Percentiles rank a stretch among this genome's conserved stretches.
These are phyloP conservation scores for Xerocomellus dryophilus DNA, from an alignment of 768 basidiomycete genomes.

Conservation along the genomic window DNA sequence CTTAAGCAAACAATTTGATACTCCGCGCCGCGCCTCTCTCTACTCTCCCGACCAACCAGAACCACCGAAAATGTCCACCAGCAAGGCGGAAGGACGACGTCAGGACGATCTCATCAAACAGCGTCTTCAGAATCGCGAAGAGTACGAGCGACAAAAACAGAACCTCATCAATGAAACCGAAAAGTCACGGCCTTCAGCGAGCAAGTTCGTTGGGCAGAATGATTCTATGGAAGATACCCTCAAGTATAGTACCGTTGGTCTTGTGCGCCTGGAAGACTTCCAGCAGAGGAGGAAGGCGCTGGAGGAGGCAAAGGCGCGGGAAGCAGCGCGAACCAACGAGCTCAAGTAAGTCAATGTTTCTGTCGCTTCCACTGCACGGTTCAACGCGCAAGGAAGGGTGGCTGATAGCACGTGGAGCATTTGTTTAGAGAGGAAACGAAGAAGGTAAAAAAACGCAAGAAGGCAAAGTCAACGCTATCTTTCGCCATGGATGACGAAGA, in stretches of 20 bases:
- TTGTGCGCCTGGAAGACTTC: constrained; percentile 90
- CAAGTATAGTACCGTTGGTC: constrained; percentile 87
- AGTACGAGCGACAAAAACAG: constrained; percentile 78
- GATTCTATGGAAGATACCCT: constrained; percentile 93
- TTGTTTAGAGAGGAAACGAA: constrained; percentile 83
- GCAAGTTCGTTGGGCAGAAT: constrained; percentile 90
- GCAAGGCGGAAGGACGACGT: constrained; percentile 78
- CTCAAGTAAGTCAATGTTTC: constrained; percentile 69
- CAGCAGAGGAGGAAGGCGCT: constrained; percentile 84
- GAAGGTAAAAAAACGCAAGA: constrained; percentile 91
- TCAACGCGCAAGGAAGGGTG: constrained; percentile 35
- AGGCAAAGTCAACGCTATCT: constrained; percentile 84
- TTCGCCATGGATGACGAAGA: constrained; percentile 87
- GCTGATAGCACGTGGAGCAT: constrained; percentile 79
- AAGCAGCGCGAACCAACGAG: constrained; percentile 80
- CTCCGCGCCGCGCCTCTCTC: constrained; percentile 22
- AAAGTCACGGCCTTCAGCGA: constrained; percentile 81
- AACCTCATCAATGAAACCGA: constrained; percentile 85
- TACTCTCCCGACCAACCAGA: constrained; percentile 11
- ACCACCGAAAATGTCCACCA: constrained; percentile 57
- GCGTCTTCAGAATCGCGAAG: constrained; percentile 74
- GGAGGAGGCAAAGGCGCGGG: constrained; percentile 87
- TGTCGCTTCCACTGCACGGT: neutral
- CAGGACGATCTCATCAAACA: constrained; percentile 85
- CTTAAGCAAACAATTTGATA: constrained; percentile 11